Base-by-base conservation (phyloP, 176 grass and related monocot species). In the Ensete ventricosum region DNA sequence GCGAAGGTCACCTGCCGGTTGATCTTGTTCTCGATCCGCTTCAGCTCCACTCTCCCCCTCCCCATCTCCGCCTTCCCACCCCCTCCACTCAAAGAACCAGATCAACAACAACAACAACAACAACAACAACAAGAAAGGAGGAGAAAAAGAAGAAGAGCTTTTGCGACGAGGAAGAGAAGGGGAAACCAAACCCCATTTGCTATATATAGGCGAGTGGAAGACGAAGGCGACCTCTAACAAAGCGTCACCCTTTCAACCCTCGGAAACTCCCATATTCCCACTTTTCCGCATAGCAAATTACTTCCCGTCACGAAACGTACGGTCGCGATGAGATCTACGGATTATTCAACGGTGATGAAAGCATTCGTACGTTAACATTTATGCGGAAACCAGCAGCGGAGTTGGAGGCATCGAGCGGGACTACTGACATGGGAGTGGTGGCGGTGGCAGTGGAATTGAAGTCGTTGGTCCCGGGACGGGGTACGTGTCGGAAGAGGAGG, bases 1-100 rank as follows among this genome's bases (percentile, higher is more conserved):
- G 83, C 83, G 29, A 85, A 85, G 64, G 83, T 85, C 54, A 85
- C 83, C 54, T 85, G 83, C 9, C 83, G 77, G 58, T 85, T 85
- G 29, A 81, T 85, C 73, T 85, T 85, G 83, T 85, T 85, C 73
- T 85, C 83, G 63, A 85, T 85, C 67, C 78, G 63, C 78, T 85
- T 85, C 72, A 85, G 50, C 74, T 81, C 79, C 14, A 82, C 84
- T 52, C 79, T 82, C 9, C 74, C 84, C 27, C 74, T 78, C 55
- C 74, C 84, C 84, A 82, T 82, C 13, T 65, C 53, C 14, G 11
- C 69, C 24, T 52, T 26, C 52, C 50, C 14, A 10, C 48, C 53
- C 27, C 52, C 67, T 71, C 34, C 53, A 14, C 53, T 62, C 26
- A 21, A 24, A 10, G 3, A 52, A 58, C 52, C 57, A 58, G 22